These are phyloP conservation scores for Phylloboletellus chloephorus DNA, from an alignment of 1,284 basidiomycete species.

Conservation along the genomic window DNA sequence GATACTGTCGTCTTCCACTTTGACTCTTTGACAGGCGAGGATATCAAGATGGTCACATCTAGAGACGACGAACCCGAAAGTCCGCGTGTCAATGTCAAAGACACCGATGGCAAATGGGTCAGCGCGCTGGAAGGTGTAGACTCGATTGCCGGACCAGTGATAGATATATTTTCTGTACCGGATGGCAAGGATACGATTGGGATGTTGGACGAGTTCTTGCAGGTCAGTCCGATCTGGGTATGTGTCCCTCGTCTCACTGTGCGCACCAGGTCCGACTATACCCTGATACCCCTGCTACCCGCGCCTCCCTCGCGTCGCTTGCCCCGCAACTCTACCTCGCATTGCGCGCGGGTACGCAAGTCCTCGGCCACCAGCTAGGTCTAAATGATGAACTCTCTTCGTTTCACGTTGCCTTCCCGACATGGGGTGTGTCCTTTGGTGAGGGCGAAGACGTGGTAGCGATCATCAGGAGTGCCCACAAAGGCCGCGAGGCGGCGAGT, in stretches of 20 bases:
- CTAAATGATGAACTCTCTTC: constrained; percentile 41
- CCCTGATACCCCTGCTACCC: constrained; percentile 48
- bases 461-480: constrained; percentile 42
- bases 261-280: constrained; percentile 53
- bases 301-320: constrained; percentile 39
- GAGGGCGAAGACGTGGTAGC: constrained; percentile 47
- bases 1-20: constrained; percentile 77
- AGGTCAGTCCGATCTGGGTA: constrained; percentile 35
- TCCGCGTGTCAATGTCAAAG: constrained; percentile 6
- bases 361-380: constrained; percentile 54
- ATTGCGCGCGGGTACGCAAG: constrained; percentile 43
- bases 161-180: constrained; percentile 54
- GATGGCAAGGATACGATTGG: constrained; percentile 46
- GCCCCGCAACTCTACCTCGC: constrained; percentile 50
- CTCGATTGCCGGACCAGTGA: constrained; percentile 50
- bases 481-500: constrained; percentile 60
- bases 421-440: constrained; percentile 62
- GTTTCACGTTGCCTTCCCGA: constrained; percentile 49
- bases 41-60: constrained; percentile 32
- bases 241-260: neutral
- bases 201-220: constrained; percentile 63
- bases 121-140: constrained; percentile 50
- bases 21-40: constrained; percentile 71
- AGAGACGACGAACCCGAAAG: constrained; percentile 2
- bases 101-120: constrained; percentile 12